phyloP scores from a whole-genome alignment of 2,329 filamentous ascomycete genomes.

The Mollisiaceae sp. region DNA sequence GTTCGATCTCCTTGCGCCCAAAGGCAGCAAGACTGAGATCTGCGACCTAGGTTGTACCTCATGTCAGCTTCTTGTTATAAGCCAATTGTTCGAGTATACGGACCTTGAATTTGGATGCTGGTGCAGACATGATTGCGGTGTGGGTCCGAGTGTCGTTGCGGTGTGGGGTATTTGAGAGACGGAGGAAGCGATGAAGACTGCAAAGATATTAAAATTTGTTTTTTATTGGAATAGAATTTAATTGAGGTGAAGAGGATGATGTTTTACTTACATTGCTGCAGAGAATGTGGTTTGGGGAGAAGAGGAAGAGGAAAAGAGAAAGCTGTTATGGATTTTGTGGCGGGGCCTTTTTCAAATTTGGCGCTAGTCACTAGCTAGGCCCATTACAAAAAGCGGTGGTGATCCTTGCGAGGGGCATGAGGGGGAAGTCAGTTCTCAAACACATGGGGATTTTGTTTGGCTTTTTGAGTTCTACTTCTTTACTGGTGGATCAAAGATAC shows the following conservation, averaged over 20 bases:
- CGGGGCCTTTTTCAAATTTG: slow-evolving; percentile 15
- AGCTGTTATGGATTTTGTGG: slow-evolving; percentile 15
- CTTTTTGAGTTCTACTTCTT: neutral
- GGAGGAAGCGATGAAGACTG: slow-evolving; percentile 5
- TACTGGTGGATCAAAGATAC: neutral
- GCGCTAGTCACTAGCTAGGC: slow-evolving; percentile 11
- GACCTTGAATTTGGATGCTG: slow-evolving; percentile 44
- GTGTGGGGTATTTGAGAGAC: slow-evolving; percentile 23
- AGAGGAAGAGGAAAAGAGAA: slow-evolving; percentile 4
- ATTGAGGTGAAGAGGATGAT: neutral
- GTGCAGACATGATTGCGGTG: slow-evolving; percentile 42
- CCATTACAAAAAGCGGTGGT: neutral
- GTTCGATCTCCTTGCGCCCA: slow-evolving; percentile 97
- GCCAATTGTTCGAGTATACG: neutral
- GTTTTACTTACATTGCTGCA: slow-evolving; percentile 14
- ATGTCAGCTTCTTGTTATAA: neutral
- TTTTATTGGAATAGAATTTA: neutral
- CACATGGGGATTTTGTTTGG: neutral
- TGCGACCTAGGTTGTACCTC: slow-evolving; percentile 83
- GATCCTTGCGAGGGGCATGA: neutral
- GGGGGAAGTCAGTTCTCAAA: neutral
- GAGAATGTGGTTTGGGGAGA: slow-evolving; percentile 16
- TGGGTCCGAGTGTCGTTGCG: slow-evolving; percentile 24
- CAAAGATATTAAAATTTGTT: neutral
- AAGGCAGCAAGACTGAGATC: slow-evolving; percentile 98